These are phyloP conservation scores for Carpinus viminea DNA, from an alignment of 306 rosid genomes.

Conservation along the genomic window DNA sequence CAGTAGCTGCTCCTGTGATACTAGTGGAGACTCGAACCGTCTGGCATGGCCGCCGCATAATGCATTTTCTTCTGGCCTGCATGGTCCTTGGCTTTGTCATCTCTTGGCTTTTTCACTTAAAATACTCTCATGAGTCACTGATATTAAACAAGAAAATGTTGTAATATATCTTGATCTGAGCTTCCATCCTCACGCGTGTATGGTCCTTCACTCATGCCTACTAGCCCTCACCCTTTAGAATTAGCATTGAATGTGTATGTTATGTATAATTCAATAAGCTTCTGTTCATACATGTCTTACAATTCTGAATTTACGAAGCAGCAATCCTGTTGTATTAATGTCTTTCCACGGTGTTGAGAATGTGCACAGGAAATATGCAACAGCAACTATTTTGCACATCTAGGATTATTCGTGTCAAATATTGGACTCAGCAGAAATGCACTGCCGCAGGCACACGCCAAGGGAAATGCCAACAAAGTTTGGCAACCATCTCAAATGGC, in stretches of 20 bases:
- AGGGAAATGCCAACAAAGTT: not conserved
- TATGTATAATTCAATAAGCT: constrained; percentile 16
- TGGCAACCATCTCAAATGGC: not conserved
- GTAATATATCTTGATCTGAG: not conserved
- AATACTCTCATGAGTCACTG: constrained; percentile 20
- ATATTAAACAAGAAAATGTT: not conserved
- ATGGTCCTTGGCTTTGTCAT: constrained; percentile 50
- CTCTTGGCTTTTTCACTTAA: constrained; percentile 61
- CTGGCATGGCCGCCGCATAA: constrained; percentile 49
- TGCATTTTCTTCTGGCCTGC: constrained; percentile 54
- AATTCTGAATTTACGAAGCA: not conserved
- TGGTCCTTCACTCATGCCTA: not conserved
- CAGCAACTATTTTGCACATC: not conserved
- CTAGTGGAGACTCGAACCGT: constrained; percentile 38
- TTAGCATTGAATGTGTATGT: not conserved
- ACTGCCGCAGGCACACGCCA: not conserved
- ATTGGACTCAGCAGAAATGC: not conserved
- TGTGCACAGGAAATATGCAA: not conserved
- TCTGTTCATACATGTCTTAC: not conserved
- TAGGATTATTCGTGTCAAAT: not conserved
- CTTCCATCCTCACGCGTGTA: not conserved
- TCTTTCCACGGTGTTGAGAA: not conserved
- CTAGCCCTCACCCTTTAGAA: not conserved
- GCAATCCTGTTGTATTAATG: not conserved
- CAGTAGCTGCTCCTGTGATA: constrained; percentile 27